These are phyloP conservation scores for Glycine tomentella DNA, from an alignment of 306 rosid genomes.

Conservation along the genomic window DNA sequence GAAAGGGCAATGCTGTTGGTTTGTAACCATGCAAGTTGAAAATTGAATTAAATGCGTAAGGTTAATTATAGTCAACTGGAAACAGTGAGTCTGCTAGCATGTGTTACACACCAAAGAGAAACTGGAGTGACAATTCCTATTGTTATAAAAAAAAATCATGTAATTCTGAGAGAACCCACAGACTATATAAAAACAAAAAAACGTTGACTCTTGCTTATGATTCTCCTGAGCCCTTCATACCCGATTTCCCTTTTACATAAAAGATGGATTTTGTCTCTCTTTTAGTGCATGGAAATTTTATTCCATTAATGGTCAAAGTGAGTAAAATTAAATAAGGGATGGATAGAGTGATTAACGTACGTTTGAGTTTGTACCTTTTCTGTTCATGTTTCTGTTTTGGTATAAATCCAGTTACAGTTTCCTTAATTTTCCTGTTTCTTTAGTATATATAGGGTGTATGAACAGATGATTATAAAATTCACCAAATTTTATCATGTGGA, in stretches of 20 bases:
- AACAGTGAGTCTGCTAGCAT: not conserved
- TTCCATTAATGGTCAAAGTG: not conserved
- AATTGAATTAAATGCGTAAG: slow-evolving; percentile 1
- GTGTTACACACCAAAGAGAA: slow-evolving; percentile 13
- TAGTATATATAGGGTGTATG: not conserved
- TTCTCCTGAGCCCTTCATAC: not conserved
- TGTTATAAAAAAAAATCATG: not conserved
- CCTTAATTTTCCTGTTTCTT: not conserved
- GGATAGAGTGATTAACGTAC: not conserved
- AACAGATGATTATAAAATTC: slow-evolving; percentile 4
- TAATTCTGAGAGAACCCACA: not conserved
- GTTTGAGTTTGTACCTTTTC: not conserved
- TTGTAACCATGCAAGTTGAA: not conserved
- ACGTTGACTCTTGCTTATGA: slow-evolving; percentile 31
- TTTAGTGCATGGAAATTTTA: not conserved
- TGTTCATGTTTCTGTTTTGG: not conserved
- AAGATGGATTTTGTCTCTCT: not conserved
- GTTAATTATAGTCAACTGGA: not conserved
- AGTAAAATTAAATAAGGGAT: not conserved
- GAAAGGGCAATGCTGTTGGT: not conserved
- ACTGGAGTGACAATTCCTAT: not conserved
- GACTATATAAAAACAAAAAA: not conserved
- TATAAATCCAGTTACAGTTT: not conserved
- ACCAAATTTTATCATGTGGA: not conserved
- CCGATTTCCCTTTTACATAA: slow-evolving; percentile 8